Evolutionary conservation across 1,139 yeast genomes (phyloP), one percentile per base, ranked within the genome.

Genomic region (Scheffersomyces segobiensis): DNA sequence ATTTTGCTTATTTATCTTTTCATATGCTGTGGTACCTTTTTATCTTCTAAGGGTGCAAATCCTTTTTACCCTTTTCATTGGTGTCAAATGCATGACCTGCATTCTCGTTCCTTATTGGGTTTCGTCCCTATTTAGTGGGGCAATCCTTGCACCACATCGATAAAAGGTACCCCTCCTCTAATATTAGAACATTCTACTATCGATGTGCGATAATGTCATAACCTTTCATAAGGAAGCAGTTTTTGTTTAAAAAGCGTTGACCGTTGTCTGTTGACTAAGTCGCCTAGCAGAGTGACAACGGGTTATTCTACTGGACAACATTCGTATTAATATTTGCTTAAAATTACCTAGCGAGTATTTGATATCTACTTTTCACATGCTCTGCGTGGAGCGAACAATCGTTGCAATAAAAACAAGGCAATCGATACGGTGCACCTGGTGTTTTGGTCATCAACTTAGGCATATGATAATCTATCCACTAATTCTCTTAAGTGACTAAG

Each of bases 401-500:
- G 10, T 24, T 2, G 8, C 8, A 24, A 24, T 24, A 24, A 24
- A 24, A 24, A 6, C 32, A 24, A 24, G 32, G 32, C 32, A 24
- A 6, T 24, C 32, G 5, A 24, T 24, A 24, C 32, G 32, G 32
- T 10, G 3, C 5, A 7, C 32, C 8, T 24, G 32, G 8, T 24
- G 8, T 24, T 2, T 24, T 24, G 32, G 8, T 32, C 42, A 7
- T 14, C 42, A 32, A 12, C 5, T 17, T 32, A 32, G 42, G 42
- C 42, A 12, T 48, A 48, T 48, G 17, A 21, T 48, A 20, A 17
- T 48, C 24, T n/a, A 48, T 48, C 50, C 50, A 48, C 21, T 14
- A 57, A 22, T 21, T 19, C 54, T n/a, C 49, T 18, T n/a, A 55
- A 54, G 32, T 60, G 63, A 2, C 53, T 54, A 18, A 60, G 42